phyloP scores from a whole-genome alignment of 225 moss, liverwort and hornwort species.

The Pleurozium schreberi region DNA sequence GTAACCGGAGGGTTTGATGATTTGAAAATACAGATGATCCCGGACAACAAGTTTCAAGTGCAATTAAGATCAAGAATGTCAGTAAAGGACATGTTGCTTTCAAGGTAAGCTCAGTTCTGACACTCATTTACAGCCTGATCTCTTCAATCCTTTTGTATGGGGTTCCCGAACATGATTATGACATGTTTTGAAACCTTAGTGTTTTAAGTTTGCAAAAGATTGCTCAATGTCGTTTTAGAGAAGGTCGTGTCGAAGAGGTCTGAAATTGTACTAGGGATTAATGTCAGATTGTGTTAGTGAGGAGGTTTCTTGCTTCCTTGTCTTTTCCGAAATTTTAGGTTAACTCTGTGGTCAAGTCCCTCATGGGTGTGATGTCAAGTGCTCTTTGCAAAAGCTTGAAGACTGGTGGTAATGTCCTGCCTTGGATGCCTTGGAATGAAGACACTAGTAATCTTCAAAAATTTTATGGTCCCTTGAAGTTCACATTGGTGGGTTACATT shows the following conservation, averaged over 20 bases:
- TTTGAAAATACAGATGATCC: slow-evolving; percentile 52
- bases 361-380: not conserved
- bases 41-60: slow-evolving; percentile 76
- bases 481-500: not conserved
- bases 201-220: not conserved
- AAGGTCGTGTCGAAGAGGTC: not conserved
- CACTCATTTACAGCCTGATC: not conserved
- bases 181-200: not conserved
- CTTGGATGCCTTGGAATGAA: not conserved
- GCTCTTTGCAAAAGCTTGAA: not conserved
- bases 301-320: not conserved
- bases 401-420: not conserved
- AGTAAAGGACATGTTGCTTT: slow-evolving; percentile 77
- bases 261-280: not conserved
- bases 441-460: not conserved
- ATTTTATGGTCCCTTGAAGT: not conserved
- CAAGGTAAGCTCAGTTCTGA: slow-evolving; percentile 44
- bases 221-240: not conserved
- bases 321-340: not conserved
- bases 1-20: not conserved
- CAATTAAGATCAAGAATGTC: slow-evolving; percentile 74
- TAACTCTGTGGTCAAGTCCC: not conserved
- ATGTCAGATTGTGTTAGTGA: not conserved
- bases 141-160: not conserved
- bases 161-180: not conserved